Conservation (phyloP, 2,329 filamentous ascomycete species). For the Botrytis elliptica region DNA sequence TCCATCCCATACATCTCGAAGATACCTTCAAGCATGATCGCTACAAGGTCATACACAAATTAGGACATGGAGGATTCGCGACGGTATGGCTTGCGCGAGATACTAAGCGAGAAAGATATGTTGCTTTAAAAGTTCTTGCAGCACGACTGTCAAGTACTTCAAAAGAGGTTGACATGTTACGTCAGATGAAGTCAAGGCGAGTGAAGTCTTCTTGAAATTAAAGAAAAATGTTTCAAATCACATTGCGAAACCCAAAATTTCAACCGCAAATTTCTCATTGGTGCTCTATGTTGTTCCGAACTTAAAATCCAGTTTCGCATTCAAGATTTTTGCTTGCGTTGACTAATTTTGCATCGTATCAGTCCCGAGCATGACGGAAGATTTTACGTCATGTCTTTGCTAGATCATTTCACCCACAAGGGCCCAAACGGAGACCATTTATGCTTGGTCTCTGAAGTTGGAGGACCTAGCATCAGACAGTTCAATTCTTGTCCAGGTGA, state of each 20-base stretch:
- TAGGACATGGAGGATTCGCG: conserved; percentile 47
- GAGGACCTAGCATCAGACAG: conserved; percentile 28
- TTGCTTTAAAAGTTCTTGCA: conserved; percentile 30
- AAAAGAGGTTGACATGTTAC: conserved; percentile 28
- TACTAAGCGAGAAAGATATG: conserved; percentile 22
- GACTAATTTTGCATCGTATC: neutral
- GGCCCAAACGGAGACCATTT: conserved; percentile 48
- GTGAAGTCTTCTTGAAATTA: neutral
- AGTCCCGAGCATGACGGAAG: conserved; percentile 23
- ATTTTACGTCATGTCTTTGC: conserved; percentile 26
- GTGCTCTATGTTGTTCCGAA: neutral
- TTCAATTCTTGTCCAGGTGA: conserved; percentile 30
- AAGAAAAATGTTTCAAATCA: neutral
- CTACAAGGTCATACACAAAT: conserved; percentile 47
- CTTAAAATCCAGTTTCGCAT: neutral
- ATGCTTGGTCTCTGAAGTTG: conserved; percentile 42
- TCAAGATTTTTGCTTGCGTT: neutral
- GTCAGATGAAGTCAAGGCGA: conserved; percentile 19
- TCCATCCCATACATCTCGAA: conserved; percentile 46
- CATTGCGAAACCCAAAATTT: no score
- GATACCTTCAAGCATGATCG: conserved; percentile 45
- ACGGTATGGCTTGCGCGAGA: conserved; percentile 48
- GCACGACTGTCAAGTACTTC: conserved; percentile 23
- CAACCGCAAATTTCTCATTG: neutral
- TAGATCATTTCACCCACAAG: conserved; percentile 31